Conservation (phyloP, 2,329 filamentous ascomycete species). For the Septoria petroselini region DNA sequence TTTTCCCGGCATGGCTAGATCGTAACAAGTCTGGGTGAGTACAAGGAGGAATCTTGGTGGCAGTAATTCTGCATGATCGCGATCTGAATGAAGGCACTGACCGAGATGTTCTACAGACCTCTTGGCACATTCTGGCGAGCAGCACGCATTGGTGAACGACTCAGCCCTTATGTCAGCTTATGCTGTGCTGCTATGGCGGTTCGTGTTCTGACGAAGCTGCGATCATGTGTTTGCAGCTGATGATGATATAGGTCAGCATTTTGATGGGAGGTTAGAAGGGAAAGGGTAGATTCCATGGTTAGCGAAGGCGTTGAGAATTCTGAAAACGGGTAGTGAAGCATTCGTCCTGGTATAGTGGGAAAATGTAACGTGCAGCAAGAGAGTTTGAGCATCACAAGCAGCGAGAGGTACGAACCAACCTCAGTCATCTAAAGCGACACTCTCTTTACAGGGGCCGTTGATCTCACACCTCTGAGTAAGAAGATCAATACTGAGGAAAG, state of each 20-base stretch:
- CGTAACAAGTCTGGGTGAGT: constrained; percentile 83
- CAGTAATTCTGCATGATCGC: background rate
- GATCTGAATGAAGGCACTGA: no score
- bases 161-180: constrained; percentile 93
- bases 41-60: background rate
- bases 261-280: constrained; percentile 26
- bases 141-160: constrained; percentile 82
- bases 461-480: no score
- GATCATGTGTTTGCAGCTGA: constrained; percentile 1
- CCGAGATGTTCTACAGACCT: constrained; percentile 3
- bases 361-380: no score
- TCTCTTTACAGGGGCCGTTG: no score
- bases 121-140: constrained; percentile 93
- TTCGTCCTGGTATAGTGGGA: no score
- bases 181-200: constrained; percentile 95
- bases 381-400: no score
- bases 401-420: no score
- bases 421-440: no score
- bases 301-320: constrained; percentile 27
- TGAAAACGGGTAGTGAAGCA: no score
- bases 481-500: no score
- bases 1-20: constrained; percentile 87
- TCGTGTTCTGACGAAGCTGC: constrained; percentile 37
- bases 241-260: constrained; percentile 27
- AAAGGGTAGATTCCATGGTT: constrained; percentile 7